Percentiles rank a stretch among this genome's conserved stretches.
Evolutionary conservation across 2,329 filamentous ascomycete genomes (phyloP).

Genomic region (Emergomyces orientalis): DNA sequence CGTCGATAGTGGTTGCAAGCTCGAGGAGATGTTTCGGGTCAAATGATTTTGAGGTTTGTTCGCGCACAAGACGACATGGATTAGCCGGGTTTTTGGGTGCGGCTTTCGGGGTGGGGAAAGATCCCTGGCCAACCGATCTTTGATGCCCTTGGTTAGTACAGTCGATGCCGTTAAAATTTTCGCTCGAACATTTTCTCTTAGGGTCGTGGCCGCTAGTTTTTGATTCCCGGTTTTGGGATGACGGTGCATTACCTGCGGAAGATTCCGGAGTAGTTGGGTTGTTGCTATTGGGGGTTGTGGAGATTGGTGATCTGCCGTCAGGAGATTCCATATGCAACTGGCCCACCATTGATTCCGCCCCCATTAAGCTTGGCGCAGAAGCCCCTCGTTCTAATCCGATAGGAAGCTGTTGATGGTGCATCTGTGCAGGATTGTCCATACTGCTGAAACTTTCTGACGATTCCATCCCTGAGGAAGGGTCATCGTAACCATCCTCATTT

Average conservation of each 20-base stretch:
- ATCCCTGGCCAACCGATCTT: background rate
- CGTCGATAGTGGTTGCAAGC: constrained; percentile 35
- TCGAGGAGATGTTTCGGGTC: constrained; percentile 19
- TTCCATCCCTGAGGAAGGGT: constrained; percentile 26
- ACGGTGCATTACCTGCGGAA: background rate
- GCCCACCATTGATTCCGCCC: constrained; percentile 40
- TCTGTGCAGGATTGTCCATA: constrained; percentile 10
- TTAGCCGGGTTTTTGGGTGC: background rate
- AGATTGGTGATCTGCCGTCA: constrained; percentile 25
- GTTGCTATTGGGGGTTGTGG: constrained; percentile 24
- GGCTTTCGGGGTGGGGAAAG: background rate
- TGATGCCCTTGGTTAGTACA: background rate
- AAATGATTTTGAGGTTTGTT: background rate
- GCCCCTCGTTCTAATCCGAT: constrained; percentile 24
- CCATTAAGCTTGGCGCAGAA: constrained; percentile 40
- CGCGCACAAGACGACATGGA: background rate
- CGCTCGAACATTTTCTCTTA: background rate
- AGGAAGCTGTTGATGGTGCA: constrained; percentile 10
- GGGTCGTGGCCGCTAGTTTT: background rate
- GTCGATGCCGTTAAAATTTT: background rate
- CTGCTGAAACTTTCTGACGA: constrained; percentile 8
- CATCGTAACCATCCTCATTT: constrained; percentile 23
- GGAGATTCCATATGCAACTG: constrained; percentile 41
- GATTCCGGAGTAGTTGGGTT: constrained; percentile 21
- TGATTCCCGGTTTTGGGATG: background rate